Evolutionary conservation across 1,284 basidiomycete species (phyloP), one percentile per base, ranked within the genome.

Genomic region (Limonomyces culmigenus): DNA sequence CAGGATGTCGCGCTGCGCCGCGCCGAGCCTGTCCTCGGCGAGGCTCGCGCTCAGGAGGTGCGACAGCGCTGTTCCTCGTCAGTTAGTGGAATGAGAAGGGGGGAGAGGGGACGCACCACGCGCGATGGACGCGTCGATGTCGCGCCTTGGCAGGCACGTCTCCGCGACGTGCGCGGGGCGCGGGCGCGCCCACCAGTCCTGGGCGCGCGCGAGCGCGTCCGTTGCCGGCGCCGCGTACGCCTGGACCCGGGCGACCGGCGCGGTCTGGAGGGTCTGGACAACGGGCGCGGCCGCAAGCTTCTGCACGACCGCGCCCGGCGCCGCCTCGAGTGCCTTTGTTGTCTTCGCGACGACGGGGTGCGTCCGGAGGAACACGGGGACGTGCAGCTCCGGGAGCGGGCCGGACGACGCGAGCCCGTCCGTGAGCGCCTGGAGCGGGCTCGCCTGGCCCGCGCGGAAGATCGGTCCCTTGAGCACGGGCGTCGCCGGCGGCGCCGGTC

Each of bases 1-100:
- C 0, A 85, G 80, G 18, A 86, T 84, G 48, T 87, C 81, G 4
- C 78, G 63, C 50, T 89, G 86, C 5, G 86, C 80, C 33, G 77
- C 69, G 10, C 86, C 86, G 46, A 79, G 87, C 18, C 67, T 62
- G 53, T 91, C 86, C 51, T 88, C 85, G 2, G 61, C 60, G 20
- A 88, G 55, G 4, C 85, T 88, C 2, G 73, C 70, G 39, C 74
- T 74, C 3, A 70, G 60, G n/a, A 88, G 59, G 34, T 67, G 63
- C 0, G 76, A 69, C 2, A 89, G 58, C 4, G 73, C 86, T 88
- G 45, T 23, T 21, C 5, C 13, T 5, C 20, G 18, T 30, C 29
- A 21, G 17, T 13, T 20, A 12, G 4, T 13, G 35, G 14, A 37
- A 39, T 33, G 10, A 27, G 31, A n/a, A 33, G 14, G 19, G 17